These are phyloP conservation scores for Acanthamoeba sp. DNA, from an alignment of 208 protist species.

Conservation along the genomic window DNA sequence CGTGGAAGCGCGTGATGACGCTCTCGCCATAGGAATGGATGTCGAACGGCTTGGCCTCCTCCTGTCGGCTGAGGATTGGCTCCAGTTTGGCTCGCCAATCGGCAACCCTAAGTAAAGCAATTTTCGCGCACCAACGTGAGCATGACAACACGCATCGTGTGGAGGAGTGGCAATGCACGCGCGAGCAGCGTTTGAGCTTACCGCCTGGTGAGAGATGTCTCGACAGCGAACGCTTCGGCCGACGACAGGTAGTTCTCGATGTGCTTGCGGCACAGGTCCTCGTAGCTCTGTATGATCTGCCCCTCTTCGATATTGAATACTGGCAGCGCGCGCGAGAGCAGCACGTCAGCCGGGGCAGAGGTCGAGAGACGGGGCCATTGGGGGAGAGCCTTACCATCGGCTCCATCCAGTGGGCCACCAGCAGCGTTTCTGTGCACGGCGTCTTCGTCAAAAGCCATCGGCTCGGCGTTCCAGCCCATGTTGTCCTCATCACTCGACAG, in stretches of 20 bases:
- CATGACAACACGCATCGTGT: background rate
- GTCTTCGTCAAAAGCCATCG: conserved; percentile 70
- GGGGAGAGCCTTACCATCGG: background rate
- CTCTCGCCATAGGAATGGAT: conserved; percentile 78
- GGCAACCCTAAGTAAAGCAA: conserved; percentile 43
- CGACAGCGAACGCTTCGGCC: conserved; percentile 70
- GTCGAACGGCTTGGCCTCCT: conserved; percentile 76
- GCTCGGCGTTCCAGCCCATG: conserved; percentile 67
- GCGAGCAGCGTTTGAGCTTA: background rate
- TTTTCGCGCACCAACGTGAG: background rate
- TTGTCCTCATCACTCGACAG: conserved; percentile 47
- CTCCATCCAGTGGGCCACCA: background rate
- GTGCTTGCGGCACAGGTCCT: conserved; percentile 77
- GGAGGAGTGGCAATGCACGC: background rate
- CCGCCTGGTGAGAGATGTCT: conserved; percentile 56
- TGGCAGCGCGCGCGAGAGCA: background rate
- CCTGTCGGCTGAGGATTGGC: conserved; percentile 79
- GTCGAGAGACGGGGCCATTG: no score
- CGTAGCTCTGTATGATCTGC: conserved; percentile 74
- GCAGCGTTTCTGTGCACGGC: conserved; percentile 26
- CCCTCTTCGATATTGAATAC: background rate
- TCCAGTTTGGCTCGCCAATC: conserved; percentile 81
- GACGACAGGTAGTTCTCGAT: conserved; percentile 78
- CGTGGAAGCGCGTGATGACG: conserved; percentile 70
- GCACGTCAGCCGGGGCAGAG: no score